Evolutionary conservation across 2,329 filamentous ascomycete genomes (phyloP).

Genomic region (Neofusicoccum cordaticola): DNA sequence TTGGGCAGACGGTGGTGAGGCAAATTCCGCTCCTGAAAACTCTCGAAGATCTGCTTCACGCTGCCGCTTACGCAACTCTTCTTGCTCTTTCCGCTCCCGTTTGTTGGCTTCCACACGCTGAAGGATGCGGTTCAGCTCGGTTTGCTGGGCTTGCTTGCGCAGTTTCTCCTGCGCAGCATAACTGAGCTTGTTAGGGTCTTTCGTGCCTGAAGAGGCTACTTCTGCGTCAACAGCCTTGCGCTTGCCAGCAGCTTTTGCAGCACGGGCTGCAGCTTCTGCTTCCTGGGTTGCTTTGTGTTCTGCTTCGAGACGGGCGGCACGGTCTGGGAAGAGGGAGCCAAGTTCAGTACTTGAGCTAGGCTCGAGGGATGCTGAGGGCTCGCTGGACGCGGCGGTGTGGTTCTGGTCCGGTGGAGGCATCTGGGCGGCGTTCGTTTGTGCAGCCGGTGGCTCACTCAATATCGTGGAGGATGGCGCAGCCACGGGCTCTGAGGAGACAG

Average conservation of each 20-base stretch:
- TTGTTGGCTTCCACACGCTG: slow-evolving; percentile 76
- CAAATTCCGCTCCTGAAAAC: not conserved
- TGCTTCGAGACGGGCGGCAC: slow-evolving; percentile 47
- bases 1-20: not conserved
- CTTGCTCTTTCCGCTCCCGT: slow-evolving; percentile 56
- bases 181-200: slow-evolving; percentile 39
- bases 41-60: slow-evolving; percentile 19
- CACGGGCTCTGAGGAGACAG: not conserved
- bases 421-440: slow-evolving; percentile 17
- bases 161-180: slow-evolving; percentile 57
- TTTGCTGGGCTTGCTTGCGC: slow-evolving; percentile 62
- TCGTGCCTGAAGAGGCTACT: slow-evolving; percentile 35
- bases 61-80: slow-evolving; percentile 35
- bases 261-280: slow-evolving; percentile 20
- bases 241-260: slow-evolving; percentile 34
- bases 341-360: not conserved
- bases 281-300: slow-evolving; percentile 22
- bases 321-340: slow-evolving; percentile 20
- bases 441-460: not conserved
- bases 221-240: slow-evolving; percentile 44
- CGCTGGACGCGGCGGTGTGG: not conserved
- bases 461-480: not conserved
- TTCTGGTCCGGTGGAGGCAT: not conserved
- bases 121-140: slow-evolving; percentile 69
- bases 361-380: not conserved